Base-by-base conservation (phyloP, 164 flowering plant species). In the Stephania cephalantha region DNA sequence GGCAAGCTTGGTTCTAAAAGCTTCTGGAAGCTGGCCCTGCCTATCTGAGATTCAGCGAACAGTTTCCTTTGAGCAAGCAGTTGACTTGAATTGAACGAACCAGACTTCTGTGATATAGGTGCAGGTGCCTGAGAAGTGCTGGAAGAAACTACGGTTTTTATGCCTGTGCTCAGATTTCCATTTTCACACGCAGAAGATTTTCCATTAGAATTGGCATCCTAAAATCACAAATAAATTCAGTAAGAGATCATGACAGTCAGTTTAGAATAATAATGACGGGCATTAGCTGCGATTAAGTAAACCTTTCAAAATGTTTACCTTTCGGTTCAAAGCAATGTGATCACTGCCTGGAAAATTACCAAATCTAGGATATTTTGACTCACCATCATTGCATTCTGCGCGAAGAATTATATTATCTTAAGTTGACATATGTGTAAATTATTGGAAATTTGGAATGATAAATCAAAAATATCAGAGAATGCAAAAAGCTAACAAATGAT, bases 1-100 rank as follows among this genome's bases (percentile, higher is more conserved):
- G 89, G 86, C 63, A 71, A 79, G 71, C 91, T 91, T 79, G 98
- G 98, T 78, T 95, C 98, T 15, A 95, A 84, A 79, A 95, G 97
- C 85, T 88, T 91, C 73, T 88, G 91, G 83, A 95, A 92, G 82
- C 97, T 95, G 83, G 94, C 76, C 82, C 89, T 87, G 81, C 98
- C 98, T 25, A 85, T 80, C 80, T 86, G 85, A 74, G 97, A 90
- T 75, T 91, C 94, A 73, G 91, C 86, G 81, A 87, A 90, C 9
- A 85, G 73, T 85, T 91, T 92, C 82, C 90, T 87, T 82, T 88
- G 91, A 77, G 90, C 85, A 74, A 86, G 80, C 45, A 88, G 85
- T 79, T 88, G 91, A 78, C 72, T 72, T 42, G 95, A 90, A 71
- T 48, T 81, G 75, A 85, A 81, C 74, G 90, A 82, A 75, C 80